These are phyloP conservation scores for Cornus suecica DNA, from an alignment of 148 eudicot genomes.

Conservation along the genomic window DNA sequence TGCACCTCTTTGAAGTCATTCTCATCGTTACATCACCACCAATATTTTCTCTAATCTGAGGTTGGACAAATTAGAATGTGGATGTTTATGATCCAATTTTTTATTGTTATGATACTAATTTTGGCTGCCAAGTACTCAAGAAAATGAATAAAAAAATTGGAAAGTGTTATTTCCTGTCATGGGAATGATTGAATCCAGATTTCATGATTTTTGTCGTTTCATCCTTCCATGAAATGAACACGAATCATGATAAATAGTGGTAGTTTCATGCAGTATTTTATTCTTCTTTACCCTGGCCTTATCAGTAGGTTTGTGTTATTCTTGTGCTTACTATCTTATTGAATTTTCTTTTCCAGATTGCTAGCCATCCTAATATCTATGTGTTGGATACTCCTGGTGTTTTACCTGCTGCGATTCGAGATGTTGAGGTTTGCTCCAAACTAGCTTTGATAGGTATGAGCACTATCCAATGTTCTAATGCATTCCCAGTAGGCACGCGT, in stretches of 20 bases:
- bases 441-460: constrained; percentile 75
- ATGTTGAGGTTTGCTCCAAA: constrained; percentile 52
- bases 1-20: not conserved
- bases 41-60: not conserved
- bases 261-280: not conserved
- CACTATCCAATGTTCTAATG: constrained; percentile 2
- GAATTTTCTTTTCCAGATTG: constrained; percentile 49
- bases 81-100: not conserved
- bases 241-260: not conserved
- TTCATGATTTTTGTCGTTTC: not conserved
- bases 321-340: not conserved
- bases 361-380: constrained; percentile 88
- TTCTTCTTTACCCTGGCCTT: not conserved
- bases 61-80: not conserved
- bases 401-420: constrained; percentile 56
- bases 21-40: not conserved
- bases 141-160: not conserved
- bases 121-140: not conserved
- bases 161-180: not conserved
- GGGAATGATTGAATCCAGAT: not conserved
- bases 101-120: not conserved
- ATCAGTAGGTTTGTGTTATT: not conserved
- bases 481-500: not conserved
- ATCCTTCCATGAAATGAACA: not conserved
- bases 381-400: constrained; percentile 87